Conservation (phyloP, 805 yeast species). For the Candida oleophila region DNA sequence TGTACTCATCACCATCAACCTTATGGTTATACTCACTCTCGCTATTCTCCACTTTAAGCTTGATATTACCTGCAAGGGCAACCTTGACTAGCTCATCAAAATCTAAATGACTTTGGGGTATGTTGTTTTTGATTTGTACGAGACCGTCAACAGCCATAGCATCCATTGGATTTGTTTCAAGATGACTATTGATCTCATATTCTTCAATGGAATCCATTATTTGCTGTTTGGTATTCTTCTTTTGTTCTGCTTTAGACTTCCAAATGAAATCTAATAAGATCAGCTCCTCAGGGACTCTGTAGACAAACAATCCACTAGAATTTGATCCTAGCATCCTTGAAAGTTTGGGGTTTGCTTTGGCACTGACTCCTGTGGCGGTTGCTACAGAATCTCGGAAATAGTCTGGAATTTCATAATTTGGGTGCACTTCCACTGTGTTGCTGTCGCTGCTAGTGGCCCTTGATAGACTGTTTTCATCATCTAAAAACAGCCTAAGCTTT, state of each 20-base stretch:
- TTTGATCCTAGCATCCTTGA: not conserved
- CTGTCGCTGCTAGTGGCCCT: conserved; percentile 7
- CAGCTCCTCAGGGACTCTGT: conserved; percentile 66
- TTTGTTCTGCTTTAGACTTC: conserved; percentile 39
- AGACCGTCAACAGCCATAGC: conserved; percentile 24
- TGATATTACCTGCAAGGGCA: conserved; percentile 23
- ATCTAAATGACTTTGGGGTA: conserved; percentile 30
- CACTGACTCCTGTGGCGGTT: conserved; percentile 19
- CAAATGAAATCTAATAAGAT: conserved; percentile 67
- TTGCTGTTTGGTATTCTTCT: conserved; percentile 12
- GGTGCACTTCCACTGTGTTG: conserved; percentile 16
- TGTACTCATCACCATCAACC: conserved; percentile 33
- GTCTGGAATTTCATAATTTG: conserved; percentile 26
- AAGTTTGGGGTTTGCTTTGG: conserved; percentile 7
- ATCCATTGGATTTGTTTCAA: conserved; percentile 18
- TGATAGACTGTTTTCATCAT: conserved; percentile 25
- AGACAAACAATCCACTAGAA: conserved; percentile 35
- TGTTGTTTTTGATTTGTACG: conserved; percentile 27
- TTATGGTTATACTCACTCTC: conserved; percentile 1
- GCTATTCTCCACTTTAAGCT: conserved; percentile 5
- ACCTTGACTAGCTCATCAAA: conserved; percentile 48
- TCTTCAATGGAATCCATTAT: conserved; percentile 20
- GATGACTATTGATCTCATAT: conserved; percentile 22
- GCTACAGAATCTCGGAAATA: conserved; percentile 23
- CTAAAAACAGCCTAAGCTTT: conserved; percentile 28